These are phyloP conservation scores for Lentinula boryana DNA, from an alignment of 768 basidiomycete genomes.

Conservation along the genomic window DNA sequence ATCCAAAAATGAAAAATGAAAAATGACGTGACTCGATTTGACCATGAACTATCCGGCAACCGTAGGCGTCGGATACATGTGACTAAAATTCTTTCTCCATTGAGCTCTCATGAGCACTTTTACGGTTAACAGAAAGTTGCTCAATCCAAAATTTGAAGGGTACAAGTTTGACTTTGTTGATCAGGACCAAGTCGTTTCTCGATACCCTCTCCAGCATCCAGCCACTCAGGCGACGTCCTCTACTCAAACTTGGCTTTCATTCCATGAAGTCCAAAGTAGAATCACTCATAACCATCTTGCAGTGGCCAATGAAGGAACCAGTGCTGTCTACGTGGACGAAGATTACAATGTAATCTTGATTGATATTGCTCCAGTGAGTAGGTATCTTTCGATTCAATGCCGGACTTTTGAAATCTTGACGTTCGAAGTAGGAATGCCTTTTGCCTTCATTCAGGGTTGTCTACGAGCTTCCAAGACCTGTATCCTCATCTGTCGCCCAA, in stretches of 20 bases:
- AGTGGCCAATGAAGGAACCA: conserved; percentile 35
- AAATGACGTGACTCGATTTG: neutral
- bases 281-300: conserved; percentile 81
- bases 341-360: conserved; percentile 55
- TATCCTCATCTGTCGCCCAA: conserved; percentile 32
- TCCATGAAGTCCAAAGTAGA: conserved; percentile 78
- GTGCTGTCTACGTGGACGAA: conserved; percentile 64
- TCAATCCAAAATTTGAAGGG: conserved; percentile 83
- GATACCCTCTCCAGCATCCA: conserved; percentile 47
- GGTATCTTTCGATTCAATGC: conserved; percentile 1
- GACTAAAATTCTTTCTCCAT: neutral
- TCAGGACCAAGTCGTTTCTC: conserved; percentile 48
- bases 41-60: neutral
- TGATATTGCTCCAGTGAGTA: conserved; percentile 52
- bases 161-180: conserved; percentile 65
- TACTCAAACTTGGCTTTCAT: conserved; percentile 56
- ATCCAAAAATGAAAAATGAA: too few relatives aligned
- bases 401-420: conserved; percentile 1
- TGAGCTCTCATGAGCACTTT: conserved; percentile 3
- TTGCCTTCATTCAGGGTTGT: conserved; percentile 48
- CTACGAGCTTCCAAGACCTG: conserved; percentile 53
- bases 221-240: conserved; percentile 59
- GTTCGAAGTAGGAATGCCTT: conserved; percentile 42
- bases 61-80: conserved; percentile 2
- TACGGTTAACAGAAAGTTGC: conserved; percentile 21